Evolutionary conservation across 176 grass and related monocot genomes (phyloP), one percentile per base, ranked within the genome.

Genomic region (Carex parvula): DNA sequence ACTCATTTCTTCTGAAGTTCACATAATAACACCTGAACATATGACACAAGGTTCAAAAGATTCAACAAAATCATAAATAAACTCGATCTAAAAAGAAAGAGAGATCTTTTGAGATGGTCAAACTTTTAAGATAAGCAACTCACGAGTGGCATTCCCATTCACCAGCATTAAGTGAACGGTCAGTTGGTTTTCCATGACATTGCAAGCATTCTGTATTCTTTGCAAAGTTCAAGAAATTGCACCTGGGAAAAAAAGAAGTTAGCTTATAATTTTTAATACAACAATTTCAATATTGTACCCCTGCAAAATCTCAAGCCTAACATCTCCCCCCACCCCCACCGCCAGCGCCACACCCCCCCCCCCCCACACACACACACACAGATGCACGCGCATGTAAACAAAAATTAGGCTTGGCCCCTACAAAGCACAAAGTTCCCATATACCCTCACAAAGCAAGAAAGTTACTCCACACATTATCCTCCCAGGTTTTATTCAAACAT

Each of bases 191-290:
- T 83, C 91, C 91, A 89, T 87, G 95, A 72, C 95, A 98, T 24
- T 93, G 92, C 83, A 98, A 70, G 80, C 92, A 98, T 78, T 88
- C 88, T 32, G 95, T 95, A 35, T 98, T 98, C 91, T 98, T 98
- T 21, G 95, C 91, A 68, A 98, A 98, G 86, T 98, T 98, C 85
- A 98, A 92, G 83, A 98, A 95, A 67, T 93, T 95, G 83, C 95
- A 98, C 91, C 95, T 95, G 9, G 46, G 7, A 85, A 67, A 82
- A 92, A 50, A 50, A 50, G 58, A 88, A 81, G 46, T 81, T 76
- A 88, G 64, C 68, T 84, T 6, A 84, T 69, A 79, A 57, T 17
- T 50, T 16, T 29, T 53, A 68, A 56, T 17, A 33, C 53, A 66
- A 75, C n/a, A 54, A 54, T 75, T 75, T 75, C 21, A 30, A 6